Base-by-base conservation (phyloP, 441 rosid species). In the Populus hybrid region DNA sequence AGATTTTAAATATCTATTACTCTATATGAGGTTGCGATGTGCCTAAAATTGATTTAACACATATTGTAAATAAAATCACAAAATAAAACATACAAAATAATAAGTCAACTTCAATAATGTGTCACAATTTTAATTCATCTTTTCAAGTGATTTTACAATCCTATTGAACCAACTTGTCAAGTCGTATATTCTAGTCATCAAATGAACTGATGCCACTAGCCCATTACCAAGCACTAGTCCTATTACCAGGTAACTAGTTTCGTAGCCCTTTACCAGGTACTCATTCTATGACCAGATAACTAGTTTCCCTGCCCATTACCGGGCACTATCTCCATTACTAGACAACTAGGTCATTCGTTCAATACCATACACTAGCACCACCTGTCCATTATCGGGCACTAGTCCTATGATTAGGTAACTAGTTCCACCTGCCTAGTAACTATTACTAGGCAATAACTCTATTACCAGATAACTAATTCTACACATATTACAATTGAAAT, bases 251-350 rank as follows among this genome's bases (percentile, higher is more conserved):
- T 38, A 38, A 38, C 12, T 38, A 10, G 0, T 38, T 38, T 38
- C 0, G 18, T 3, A 18, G 8, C 0, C 10, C 1, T 2, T 57
- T 20, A 8, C 4, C 3, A 0, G 1, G 1, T 8, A 20, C 3
- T 57, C 20, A 0, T 20, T 6, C 1, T 7, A 53, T 53, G 18
- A 53, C 3, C 1, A 53, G 7, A 6, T 53, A 53, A 18, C 61
- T 53, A 53, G 61, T 53, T 53, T 16, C 0, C 1, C 3, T 1
- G 2, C 0, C 59, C 4, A 5, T 50, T 16, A 16, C 0, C n/a
- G 4, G 4, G 2, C 8, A 16, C 8, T 50, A 8, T 8, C 40
- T 10, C 0, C 1, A 36, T 36, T 36, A 36, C 2, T 3, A 8
- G 3, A 32, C 35, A 32, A 32, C 7, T 32, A 32, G 7, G 5